Evolutionary conservation across 805 yeast genomes (phyloP).

Genomic region (Candida chilensis): DNA sequence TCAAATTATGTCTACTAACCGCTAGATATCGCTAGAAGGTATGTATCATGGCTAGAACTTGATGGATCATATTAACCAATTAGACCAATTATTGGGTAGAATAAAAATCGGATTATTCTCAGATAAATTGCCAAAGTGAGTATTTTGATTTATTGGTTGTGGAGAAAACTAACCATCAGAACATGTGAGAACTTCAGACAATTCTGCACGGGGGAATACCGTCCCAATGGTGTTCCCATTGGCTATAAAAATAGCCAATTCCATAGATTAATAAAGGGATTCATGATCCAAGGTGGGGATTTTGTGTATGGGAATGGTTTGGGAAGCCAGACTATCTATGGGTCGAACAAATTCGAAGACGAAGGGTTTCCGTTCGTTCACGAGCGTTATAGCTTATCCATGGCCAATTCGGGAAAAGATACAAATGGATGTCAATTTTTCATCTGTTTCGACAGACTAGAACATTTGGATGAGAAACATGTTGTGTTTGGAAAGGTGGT

Average conservation of each 20-base stretch:
- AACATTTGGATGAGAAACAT: conserved; percentile 34
- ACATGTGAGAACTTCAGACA: conserved; percentile 45
- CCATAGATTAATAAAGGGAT: conserved; percentile 32
- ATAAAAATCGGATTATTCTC: conserved; percentile 33
- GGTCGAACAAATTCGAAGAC: conserved; percentile 28
- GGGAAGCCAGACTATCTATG: conserved; percentile 32
- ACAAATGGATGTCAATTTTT: conserved; percentile 40
- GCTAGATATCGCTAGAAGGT: conserved; percentile 16
- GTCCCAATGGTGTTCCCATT: conserved; percentile 23
- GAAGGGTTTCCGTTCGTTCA: conserved; percentile 25
- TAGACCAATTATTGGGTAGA: conserved; percentile 24
- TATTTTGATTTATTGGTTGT: conserved; percentile 1
- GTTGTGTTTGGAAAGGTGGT: conserved; percentile 40
- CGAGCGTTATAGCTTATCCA: conserved; percentile 15
- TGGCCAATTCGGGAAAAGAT: conserved; percentile 35
- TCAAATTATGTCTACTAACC: conserved; percentile 4
- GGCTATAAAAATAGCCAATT: conserved; percentile 30
- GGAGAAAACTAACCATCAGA: conserved; percentile 7
- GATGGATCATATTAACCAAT: not conserved
- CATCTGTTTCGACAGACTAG: conserved; percentile 19
- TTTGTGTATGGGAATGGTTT: conserved; percentile 33
- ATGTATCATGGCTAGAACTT: conserved; percentile 5
- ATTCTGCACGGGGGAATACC: conserved; percentile 40
- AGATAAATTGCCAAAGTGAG: conserved; percentile 25
- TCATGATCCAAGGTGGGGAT: conserved; percentile 39